Evolutionary conservation across 148 eudicot species (phyloP), one percentile per base, ranked within the genome.

Genomic region (Arbutus unedo): DNA sequence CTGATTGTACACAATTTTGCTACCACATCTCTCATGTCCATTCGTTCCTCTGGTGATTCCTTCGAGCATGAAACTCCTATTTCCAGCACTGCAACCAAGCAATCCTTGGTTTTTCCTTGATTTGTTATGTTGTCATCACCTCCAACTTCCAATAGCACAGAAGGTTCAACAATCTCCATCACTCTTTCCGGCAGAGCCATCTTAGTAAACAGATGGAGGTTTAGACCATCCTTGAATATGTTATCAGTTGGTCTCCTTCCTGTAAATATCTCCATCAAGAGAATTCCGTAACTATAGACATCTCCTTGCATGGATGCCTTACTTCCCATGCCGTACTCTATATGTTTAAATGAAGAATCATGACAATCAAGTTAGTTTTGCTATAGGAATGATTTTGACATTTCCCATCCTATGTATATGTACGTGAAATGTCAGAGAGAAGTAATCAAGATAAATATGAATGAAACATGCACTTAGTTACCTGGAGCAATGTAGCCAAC

Each of bases 241-340:
- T 19, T 47, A 47, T 56, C 45, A 48, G 78, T 83, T n/a, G 85
- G 85, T 41, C 74, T 79, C 60, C 38, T 79, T 25, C 79, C 74
- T 4, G 82, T 79, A 3, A 84, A 56, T 44, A 84, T 59, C 71
- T 79, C 85, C 50, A 84, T 50, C 38, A 79, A n/a, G 21, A 84
- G 60, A 38, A 84, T 74, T 8, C 79, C 79, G 9, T n/a, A 84
- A 19, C 82, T 57, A 64, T 84, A 79, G 8, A 79, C 79, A 57
- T 84, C 85, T 53, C 85, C 82, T 16, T 8, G 31, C n/a, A 48
- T 71, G 0, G 82, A 73, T 14, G 70, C 51, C 77, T 55, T 41
- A 6, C 79, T 59, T 8, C 82, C 79, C 21, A 79, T 43, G 2
- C 82, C 79, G 47, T 73, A 73, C 71, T 79, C 79, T 84, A 44